Evolutionary conservation across 441 rosid genomes (phyloP).

Genomic region (Flueggea neowawraea): DNA sequence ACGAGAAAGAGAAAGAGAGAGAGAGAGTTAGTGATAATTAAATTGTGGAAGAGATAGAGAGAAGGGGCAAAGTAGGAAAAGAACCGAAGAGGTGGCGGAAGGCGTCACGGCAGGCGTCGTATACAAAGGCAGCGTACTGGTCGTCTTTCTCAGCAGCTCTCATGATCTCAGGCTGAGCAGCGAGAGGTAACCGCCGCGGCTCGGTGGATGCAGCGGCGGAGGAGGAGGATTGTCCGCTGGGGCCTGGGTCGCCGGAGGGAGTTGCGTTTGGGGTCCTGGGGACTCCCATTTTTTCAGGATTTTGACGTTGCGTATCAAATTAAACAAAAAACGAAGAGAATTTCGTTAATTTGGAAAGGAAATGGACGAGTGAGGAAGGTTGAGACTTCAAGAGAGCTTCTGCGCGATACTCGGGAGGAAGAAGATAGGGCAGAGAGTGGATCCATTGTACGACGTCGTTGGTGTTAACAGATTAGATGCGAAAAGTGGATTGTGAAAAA

Average conservation of each 20-base stretch:
- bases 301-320: too few species aligned
- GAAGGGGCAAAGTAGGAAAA: neutral
- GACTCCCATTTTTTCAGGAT: neutral
- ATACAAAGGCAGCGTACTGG: slow-evolving; percentile 85
- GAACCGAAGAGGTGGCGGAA: slow-evolving; percentile 82
- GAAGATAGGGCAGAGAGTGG: too few species aligned
- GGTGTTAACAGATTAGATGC: too few species aligned
- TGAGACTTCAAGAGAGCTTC: too few species aligned
- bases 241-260: too few species aligned
- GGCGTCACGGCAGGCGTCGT: slow-evolving; percentile 95
- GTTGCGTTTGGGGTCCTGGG: neutral
- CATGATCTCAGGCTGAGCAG: slow-evolving; percentile 97
- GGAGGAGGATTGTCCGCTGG: neutral
- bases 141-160: slow-evolving; percentile 99
- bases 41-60: neutral
- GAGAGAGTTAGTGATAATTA: neutral
- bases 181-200: slow-evolving; percentile 56
- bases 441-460: too few species aligned
- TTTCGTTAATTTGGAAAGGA: too few species aligned
- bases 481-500: too few species aligned
- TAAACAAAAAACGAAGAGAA: too few species aligned
- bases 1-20: neutral
- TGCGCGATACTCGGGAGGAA: too few species aligned
- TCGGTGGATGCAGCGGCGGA: neutral
- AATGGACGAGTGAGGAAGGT: too few species aligned